Conservation (phyloP, 129 eudicot species). For the Flaveria brownii region DNA sequence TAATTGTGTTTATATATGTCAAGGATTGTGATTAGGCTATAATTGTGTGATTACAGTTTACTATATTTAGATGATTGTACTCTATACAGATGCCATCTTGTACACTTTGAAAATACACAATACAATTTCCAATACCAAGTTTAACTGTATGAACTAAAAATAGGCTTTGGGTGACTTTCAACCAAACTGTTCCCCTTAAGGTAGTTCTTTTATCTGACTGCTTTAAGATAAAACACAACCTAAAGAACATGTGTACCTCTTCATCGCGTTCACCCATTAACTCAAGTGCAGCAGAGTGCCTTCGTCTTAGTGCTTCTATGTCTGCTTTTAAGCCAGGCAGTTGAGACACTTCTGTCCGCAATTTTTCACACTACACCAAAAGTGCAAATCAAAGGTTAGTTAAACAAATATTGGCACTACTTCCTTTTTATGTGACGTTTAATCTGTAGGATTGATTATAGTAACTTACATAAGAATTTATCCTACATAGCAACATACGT, state of each 20-base stretch:
- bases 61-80: no score
- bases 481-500: neutral
- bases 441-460: neutral
- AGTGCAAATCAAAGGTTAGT: neutral
- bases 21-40: no score
- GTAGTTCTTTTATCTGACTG: neutral
- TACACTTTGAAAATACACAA: no score
- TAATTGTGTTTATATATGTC: no score
- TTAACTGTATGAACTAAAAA: neutral
- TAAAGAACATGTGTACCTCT: conserved; percentile 53
- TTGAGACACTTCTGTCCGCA: conserved; percentile 70
- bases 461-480: neutral
- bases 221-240: conserved; percentile 2
- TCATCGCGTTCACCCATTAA: conserved; percentile 98
- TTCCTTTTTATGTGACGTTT: neutral
- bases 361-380: conserved; percentile 73
- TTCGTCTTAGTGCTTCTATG: conserved; percentile 80
- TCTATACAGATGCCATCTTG: no score
- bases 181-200: neutral
- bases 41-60: no score
- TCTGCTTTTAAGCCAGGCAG: conserved; percentile 86
- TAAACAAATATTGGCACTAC: neutral
- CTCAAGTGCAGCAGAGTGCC: conserved; percentile 94
- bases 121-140: no score
- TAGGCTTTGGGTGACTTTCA: neutral